Evolutionary conservation across 192 early-diverging fungal species (phyloP), one percentile per base, ranked within the genome.

Genomic region (Chytriomyces confervae): DNA sequence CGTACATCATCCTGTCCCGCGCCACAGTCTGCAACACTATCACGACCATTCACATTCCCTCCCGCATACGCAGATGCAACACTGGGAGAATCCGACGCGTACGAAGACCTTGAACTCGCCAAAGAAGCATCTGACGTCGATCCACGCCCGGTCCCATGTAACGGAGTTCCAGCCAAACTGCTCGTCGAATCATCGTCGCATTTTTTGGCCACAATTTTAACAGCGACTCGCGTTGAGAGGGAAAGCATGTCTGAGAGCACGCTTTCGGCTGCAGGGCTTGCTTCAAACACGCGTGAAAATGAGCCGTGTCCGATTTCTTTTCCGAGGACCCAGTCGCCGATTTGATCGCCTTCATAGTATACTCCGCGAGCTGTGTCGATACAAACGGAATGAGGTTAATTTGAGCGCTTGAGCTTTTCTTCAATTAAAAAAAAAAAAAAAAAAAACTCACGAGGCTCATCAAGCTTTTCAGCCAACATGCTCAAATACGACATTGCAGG

Each of bases 251-350:
- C 50, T 46, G 69, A 61, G 46, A 77, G 79, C 43, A 77, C 69
- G 47, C 77, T 79, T 66, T 85, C 80, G 43, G 82, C 83, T 7
- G 87, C 84, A 57, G 80, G 81, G 63, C 60, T 82, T n/a, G 88
- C 94, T 75, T 93, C 89, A 64, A 90, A 89, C 9, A 95, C 94
- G 29, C 86, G 77, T 8, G 92, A 92, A 71, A 94, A 95, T 27
- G 92, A 91, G 36, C 94, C 94, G 49, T 85, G 82, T 9, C 93
- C 94, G 76, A 95, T 88, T 11, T 91, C 78, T 46, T 84, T 84
- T 60, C 89, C 90, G 49, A 95, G 81, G 5, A 90, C 79, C 72
- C 89, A 95, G 50, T 92, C 88, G 10, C 91, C 91, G 43, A 94
- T 86, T 69, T 91, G 87, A 72, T 94, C 92, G 20, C 92, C 94